Evolutionary conservation across 768 basidiomycete species (phyloP), one percentile per base, ranked within the genome.

Genomic region (Tephrocybe rancida): DNA sequence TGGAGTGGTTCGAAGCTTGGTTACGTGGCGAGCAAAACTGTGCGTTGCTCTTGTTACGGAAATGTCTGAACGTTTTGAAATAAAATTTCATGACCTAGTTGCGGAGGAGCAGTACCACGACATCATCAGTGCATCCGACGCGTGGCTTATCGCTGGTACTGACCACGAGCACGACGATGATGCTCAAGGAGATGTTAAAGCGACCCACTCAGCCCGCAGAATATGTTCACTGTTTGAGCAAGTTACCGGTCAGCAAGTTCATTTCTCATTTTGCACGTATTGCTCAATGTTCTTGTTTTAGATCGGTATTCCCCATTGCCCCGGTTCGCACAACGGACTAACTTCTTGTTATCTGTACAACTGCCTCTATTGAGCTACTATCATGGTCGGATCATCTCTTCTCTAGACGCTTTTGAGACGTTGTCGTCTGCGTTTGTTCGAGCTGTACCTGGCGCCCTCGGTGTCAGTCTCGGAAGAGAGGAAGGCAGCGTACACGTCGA

Each of bases 241-340:
- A 71, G 85, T 98, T 49, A 95, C 95, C 52, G 92, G 93, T 90
- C 51, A 44, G 77, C 44, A 14, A 11, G 44, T 34, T 38, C 8
- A n/a, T 50, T 13, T 9, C 18, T 19, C 14, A 14, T n/a, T 22
- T 22, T 43, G 3, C 11, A 18, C 52, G n/a, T 46, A 14, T 44
- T 48, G 47, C 44, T 13, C 2, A 14, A 26, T 41, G 14, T 34
- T 19, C 8, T 27, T 44, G 10, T 0, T n/a, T 9, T 60, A 94
- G 95, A 96, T 67, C 95, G 95, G 9, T 99, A 98, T 68, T 85
- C 87, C 8, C 90, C 92, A 0, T 78, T 99, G 3, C 95, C 96
- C 0, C 80, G 80, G 47, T 81, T 89, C 52, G 64, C 75, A 9
- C 90, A 97, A 52, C 87, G 89, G 32, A 85, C 86, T 0, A 86